Percentiles rank a stretch among this genome's conserved stretches.
Evolutionary conservation across 305 asterid species (phyloP).

Genomic region (Fraxinus sp.): DNA sequence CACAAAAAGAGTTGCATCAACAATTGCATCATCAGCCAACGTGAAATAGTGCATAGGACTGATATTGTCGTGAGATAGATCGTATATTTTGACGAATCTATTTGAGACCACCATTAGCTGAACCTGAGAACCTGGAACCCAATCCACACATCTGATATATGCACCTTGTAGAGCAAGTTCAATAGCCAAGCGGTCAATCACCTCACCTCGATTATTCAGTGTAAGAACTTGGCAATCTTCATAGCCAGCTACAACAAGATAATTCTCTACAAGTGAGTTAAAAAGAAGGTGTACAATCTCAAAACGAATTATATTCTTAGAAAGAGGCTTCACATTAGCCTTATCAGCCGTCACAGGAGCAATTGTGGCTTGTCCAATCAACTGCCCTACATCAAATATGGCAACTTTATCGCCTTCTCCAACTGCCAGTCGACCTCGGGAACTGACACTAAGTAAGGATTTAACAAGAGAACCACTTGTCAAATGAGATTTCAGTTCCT

Average conservation of each 20-base stretch:
- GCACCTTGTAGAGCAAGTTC: slow-evolving; percentile 99
- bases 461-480: slow-evolving; percentile 93
- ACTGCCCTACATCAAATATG: slow-evolving; percentile 95
- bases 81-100: slow-evolving; percentile 89
- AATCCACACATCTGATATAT: slow-evolving; percentile 79
- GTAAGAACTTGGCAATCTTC: slow-evolving; percentile 99
- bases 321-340: slow-evolving; percentile 97
- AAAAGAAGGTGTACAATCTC: slow-evolving; percentile 94
- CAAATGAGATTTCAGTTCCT: slow-evolving; percentile 94
- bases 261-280: slow-evolving; percentile 78
- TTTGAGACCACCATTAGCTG: slow-evolving; percentile 95
- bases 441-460: slow-evolving; percentile 83
- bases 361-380: slow-evolving; percentile 93
- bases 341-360: slow-evolving; percentile 99
- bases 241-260: slow-evolving; percentile 97
- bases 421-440: slow-evolving; percentile 96
- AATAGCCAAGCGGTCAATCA: slow-evolving; percentile 89
- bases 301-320: slow-evolving; percentile 92
- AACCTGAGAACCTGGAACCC: slow-evolving; percentile 99
- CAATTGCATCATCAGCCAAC: slow-evolving; percentile 72
- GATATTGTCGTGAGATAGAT: slow-evolving; percentile 91
- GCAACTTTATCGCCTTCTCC: slow-evolving; percentile 99
- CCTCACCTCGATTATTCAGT: slow-evolving; percentile 95
- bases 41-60: slow-evolving; percentile 94
- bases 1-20: slow-evolving; percentile 78